Base-by-base conservation (phyloP, 176 grass and related monocot genomes). In the Lolium rigidum region DNA sequence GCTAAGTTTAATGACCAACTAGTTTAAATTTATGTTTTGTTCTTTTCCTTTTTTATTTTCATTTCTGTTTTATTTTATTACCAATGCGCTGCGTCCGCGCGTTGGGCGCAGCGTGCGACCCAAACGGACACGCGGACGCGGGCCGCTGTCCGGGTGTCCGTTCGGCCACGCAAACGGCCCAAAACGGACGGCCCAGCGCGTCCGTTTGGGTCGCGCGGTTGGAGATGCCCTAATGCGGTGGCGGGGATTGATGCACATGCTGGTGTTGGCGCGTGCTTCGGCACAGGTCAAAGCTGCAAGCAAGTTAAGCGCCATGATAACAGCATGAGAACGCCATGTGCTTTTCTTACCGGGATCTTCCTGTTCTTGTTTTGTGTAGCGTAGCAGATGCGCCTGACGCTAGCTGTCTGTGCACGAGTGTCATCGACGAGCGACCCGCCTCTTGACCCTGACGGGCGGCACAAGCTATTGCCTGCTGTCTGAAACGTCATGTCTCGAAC, bases 201-300 rank as follows among this genome's bases (percentile, higher is more conserved):
- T n/a, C n/a, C n/a, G n/a, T n/a, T n/a, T n/a, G n/a, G n/a, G n/a
- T n/a, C n/a, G n/a, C n/a, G n/a, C n/a, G n/a, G n/a, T n/a, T n/a
- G n/a, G n/a, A n/a, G n/a, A n/a, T n/a, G n/a, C n/a, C n/a, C 24
- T 70, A 67, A 46, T 9, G 74, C 46, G 21, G 58, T 39, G 51
- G 46, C 17, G 16, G 46, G 55, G 56, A 77, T 78, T 80, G 74
- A 80, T 76, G 85, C 85, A 90, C 85, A 87, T 84, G 89, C 15
- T 9, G 5, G 35, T 91, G 89, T 57, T 56, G 57, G 65, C 62
- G 73, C 20, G 57, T n/a, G 66, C 49, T 38, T 83, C 67, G 77
- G 81, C 89, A 91, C 76, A 70, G 5, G 81, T 84, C 76, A 91
- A 85, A 81, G 76, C 80, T 80, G 65, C 67, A 68, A 86, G 69